Percentiles rank a stretch among this genome's conserved stretches.
phyloP scores from a whole-genome alignment of 176 grass and related monocot genomes.

The Puccinellia tenuiflora region DNA sequence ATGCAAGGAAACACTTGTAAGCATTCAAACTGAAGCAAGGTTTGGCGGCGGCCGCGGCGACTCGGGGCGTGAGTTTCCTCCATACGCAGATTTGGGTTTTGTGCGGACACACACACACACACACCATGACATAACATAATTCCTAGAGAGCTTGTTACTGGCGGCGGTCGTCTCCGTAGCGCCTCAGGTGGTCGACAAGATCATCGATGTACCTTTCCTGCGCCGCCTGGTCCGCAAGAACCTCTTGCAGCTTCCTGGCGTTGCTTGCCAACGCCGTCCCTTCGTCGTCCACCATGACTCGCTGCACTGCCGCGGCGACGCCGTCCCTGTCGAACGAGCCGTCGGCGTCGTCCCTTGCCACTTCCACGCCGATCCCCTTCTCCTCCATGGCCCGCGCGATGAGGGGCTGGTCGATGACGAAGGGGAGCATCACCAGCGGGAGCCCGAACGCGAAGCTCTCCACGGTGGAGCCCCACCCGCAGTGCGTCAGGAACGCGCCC shows the following conservation, averaged over 20 bases:
- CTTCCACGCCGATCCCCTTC: slow-evolving; percentile 34
- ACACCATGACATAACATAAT: too few species aligned
- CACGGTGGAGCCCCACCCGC: slow-evolving; percentile 56
- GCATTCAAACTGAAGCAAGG: slow-evolving; percentile 12
- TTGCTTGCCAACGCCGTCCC: slow-evolving; percentile 15
- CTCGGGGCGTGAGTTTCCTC: too few species aligned
- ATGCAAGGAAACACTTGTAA: slow-evolving; percentile 76
- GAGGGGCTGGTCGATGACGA: slow-evolving; percentile 27
- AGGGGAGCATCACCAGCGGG: slow-evolving; percentile 38
- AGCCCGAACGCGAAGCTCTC: slow-evolving; percentile 45
- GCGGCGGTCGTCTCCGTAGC: not conserved
- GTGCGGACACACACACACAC: too few species aligned
- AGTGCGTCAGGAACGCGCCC: slow-evolving; percentile 55
- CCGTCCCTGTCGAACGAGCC: slow-evolving; percentile 28
- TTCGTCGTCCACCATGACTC: slow-evolving; percentile 37
- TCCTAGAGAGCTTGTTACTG: too few species aligned
- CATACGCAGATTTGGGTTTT: too few species aligned
- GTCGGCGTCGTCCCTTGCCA: slow-evolving; percentile 21
- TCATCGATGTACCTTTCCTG: slow-evolving; percentile 44
- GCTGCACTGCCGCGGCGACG: slow-evolving; percentile 14
- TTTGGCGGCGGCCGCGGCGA: too few species aligned
- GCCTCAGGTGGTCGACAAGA: not conserved
- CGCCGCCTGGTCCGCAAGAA: not conserved
- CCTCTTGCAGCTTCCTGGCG: not conserved
- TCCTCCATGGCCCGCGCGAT: slow-evolving; percentile 7